These are phyloP conservation scores for Pyrrhoderma lamaoense DNA, from an alignment of 1,284 basidiomycete species.

Conservation along the genomic window DNA sequence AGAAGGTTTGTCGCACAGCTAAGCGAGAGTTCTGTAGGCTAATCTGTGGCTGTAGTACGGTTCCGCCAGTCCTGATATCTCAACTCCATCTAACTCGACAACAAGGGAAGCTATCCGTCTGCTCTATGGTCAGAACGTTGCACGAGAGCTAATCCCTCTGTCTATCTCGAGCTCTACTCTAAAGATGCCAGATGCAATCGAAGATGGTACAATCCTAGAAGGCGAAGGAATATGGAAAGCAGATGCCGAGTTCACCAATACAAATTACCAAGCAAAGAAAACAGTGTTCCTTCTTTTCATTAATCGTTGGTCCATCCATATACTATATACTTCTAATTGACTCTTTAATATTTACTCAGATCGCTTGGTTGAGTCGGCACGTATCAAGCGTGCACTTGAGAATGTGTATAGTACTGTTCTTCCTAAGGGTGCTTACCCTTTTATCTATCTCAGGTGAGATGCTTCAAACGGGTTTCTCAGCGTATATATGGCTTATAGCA, in stretches of 20 bases:
- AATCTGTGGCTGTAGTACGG: constrained; percentile 46
- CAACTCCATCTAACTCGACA: constrained; percentile 69
- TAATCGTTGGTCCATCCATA: constrained; percentile 64
- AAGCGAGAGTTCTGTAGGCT: not conserved
- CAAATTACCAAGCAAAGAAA: constrained; percentile 88
- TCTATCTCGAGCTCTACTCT: constrained; percentile 29
- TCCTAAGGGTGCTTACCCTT: constrained; percentile 89
- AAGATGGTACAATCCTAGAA: constrained; percentile 32
- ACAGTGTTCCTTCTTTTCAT: constrained; percentile 90
- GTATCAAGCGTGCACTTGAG: constrained; percentile 86
- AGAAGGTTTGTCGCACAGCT: constrained; percentile 54
- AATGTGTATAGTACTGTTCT: constrained; percentile 79
- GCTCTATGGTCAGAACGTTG: constrained; percentile 77
- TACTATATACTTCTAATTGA: not conserved
- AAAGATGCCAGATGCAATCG: constrained; percentile 23
- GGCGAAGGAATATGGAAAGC: constrained; percentile 41
- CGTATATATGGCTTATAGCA: not conserved
- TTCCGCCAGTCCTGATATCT: constrained; percentile 70
- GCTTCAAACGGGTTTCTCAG: not conserved
- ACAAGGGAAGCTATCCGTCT: constrained; percentile 69
- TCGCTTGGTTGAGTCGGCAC: constrained; percentile 85
- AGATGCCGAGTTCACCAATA: constrained; percentile 76
- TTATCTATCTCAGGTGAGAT: constrained; percentile 81
- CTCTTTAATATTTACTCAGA: constrained; percentile 49
- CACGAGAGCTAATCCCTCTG: constrained; percentile 71